These are phyloP conservation scores for Daldinia caldariorum DNA, from an alignment of 495 filamentous ascomycete species.

Conservation along the genomic window DNA sequence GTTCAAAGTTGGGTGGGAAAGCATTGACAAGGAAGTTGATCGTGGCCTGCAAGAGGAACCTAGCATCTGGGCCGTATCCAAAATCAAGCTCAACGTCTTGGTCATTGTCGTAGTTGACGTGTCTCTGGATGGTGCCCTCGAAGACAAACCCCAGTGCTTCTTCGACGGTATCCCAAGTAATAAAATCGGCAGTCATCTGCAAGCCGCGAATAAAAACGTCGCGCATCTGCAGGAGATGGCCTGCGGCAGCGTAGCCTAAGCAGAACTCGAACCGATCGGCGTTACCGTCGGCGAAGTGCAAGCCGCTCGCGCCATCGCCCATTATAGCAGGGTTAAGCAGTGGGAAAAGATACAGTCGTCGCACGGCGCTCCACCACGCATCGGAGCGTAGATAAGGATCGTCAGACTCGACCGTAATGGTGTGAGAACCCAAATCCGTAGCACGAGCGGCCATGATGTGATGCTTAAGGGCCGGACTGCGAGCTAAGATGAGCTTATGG, in stretches of 20 bases:
- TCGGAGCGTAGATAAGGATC: slow-evolving; percentile 62
- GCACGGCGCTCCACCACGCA: slow-evolving; percentile 58
- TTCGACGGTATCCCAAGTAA: slow-evolving; percentile 66
- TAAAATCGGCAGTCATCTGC: slow-evolving; percentile 55
- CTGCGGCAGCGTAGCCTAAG: slow-evolving; percentile 64
- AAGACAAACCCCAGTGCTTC: slow-evolving; percentile 54
- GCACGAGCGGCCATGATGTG: slow-evolving; percentile 44
- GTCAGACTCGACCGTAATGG: slow-evolving; percentile 55
- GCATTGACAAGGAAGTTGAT: slow-evolving; percentile 57
- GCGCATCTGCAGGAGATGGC: slow-evolving; percentile 58
- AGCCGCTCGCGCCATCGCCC: slow-evolving; percentile 23
- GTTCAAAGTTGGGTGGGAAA: slow-evolving; percentile 60
- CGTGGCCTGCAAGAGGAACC: slow-evolving; percentile 50
- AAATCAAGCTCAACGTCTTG: slow-evolving; percentile 39
- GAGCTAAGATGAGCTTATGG: slow-evolving; percentile 63
- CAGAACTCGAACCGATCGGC: slow-evolving; percentile 57
- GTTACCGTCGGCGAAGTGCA: slow-evolving; percentile 44
- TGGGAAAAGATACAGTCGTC: slow-evolving; percentile 60
- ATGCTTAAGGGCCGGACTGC: slow-evolving; percentile 57
- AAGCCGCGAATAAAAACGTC: slow-evolving; percentile 57
- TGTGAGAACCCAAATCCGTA: slow-evolving; percentile 43
- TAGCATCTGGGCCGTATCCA: slow-evolving; percentile 45
- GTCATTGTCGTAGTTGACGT: slow-evolving; percentile 44
- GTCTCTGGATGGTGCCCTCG: slow-evolving; percentile 36
- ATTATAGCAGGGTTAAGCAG: slow-evolving; percentile 45